Percentiles rank a stretch among this genome's conserved stretches.
Evolutionary conservation across 2,329 filamentous ascomycete species (phyloP).

Genomic region (Dothideomycetes sp.): DNA sequence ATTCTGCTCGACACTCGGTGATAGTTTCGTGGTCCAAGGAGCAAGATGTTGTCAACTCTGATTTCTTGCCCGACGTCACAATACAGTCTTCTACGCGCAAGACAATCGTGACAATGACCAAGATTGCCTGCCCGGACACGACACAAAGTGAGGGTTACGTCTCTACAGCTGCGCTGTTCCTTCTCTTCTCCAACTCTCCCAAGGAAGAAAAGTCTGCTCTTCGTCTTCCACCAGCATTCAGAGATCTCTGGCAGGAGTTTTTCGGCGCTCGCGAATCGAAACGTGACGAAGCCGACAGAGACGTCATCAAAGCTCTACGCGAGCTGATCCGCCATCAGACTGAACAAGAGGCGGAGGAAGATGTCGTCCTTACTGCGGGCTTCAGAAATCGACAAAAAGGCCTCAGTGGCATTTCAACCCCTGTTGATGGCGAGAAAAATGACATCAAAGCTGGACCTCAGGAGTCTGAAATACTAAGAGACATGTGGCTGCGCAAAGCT

Average conservation of each 20-base stretch:
- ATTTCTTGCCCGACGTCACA: slow-evolving; percentile 30
- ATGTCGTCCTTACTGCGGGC: slow-evolving; percentile 61
- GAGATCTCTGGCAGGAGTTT: slow-evolving; percentile 77
- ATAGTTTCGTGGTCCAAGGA: slow-evolving; percentile 69
- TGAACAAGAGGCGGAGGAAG: slow-evolving; percentile 40
- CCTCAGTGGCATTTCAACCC: slow-evolving; percentile 21
- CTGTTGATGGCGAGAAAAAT: slow-evolving; percentile 12
- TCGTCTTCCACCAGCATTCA: slow-evolving; percentile 68
- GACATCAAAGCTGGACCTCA: slow-evolving; percentile 1
- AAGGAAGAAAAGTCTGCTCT: slow-evolving; percentile 82
- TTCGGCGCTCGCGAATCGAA: slow-evolving; percentile 58
- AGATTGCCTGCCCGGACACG: slow-evolving; percentile 60
- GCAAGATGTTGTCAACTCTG: slow-evolving; percentile 42
- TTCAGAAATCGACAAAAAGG: slow-evolving; percentile 44
- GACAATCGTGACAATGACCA: slow-evolving; percentile 60
- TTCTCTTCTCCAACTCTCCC: slow-evolving; percentile 62
- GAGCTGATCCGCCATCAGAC: slow-evolving; percentile 56
- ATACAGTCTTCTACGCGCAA: slow-evolving; percentile 33
- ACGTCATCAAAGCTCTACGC: slow-evolving; percentile 56
- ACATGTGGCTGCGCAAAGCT: slow-evolving; percentile 41
- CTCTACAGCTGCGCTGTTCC: slow-evolving; percentile 71
- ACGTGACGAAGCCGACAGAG: slow-evolving; percentile 59
- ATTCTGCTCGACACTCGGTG: slow-evolving; percentile 65
- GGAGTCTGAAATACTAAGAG: slow-evolving; percentile 23
- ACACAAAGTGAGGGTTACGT: slow-evolving; percentile 82